Percentiles rank a stretch among this genome's conserved stretches.
Conservation (phyloP, 1,284 basidiomycete species). For the Cutaneotrichosporon spelunceum region DNA sequence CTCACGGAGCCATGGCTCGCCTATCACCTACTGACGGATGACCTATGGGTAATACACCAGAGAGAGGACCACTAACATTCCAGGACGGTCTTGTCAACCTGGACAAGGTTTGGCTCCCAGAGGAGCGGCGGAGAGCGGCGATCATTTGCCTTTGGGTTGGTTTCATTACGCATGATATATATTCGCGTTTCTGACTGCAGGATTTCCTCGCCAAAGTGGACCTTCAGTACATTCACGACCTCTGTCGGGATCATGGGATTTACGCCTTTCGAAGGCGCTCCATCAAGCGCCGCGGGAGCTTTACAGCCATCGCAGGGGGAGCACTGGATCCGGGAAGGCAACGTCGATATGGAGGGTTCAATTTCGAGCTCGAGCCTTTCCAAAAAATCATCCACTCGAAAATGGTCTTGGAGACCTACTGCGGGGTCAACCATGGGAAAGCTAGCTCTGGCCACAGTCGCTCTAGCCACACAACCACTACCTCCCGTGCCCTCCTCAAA, state of each 20-base stretch:
- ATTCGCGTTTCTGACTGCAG: no score
- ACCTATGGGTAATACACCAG: constrained; percentile 4
- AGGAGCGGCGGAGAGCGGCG: not conserved
- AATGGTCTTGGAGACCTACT: not conserved
- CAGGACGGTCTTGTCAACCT: not conserved
- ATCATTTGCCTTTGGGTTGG: not conserved
- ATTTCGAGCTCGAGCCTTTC: not conserved
- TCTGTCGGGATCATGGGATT: no score
- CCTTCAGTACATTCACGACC: no score
- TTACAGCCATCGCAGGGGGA: not conserved
- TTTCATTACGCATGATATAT: not conserved
- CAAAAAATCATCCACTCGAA: not conserved
- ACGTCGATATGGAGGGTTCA: not conserved
- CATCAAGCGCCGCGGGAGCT: not conserved
- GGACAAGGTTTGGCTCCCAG: not conserved
- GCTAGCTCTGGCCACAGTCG: no score
- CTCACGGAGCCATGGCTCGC: constrained; percentile 15
- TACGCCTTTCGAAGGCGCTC: no score
- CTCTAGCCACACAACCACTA: no score
- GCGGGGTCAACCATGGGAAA: no score
- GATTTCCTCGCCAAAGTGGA: no score
- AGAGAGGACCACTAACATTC: not conserved
- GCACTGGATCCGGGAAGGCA: no score
- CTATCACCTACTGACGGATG: not conserved
- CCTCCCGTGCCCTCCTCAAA: not conserved